phyloP scores from a whole-genome alignment of 805 yeast genomes.

The Candida schatavii region DNA sequence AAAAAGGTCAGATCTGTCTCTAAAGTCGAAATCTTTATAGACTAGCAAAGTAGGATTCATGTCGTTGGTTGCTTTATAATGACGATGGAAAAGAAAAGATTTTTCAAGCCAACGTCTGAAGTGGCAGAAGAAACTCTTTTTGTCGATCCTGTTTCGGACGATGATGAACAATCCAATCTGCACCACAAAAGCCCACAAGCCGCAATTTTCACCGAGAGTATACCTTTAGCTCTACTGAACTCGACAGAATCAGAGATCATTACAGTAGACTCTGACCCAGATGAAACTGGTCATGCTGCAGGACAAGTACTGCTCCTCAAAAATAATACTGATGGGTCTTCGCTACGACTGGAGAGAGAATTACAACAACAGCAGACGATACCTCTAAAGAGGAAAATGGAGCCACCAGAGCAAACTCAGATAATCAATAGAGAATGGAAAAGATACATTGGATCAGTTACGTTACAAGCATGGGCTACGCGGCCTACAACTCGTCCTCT shows the following conservation, averaged over 20 bases:
- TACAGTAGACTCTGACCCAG: background rate
- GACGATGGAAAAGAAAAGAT: constrained; percentile 2
- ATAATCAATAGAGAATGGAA: constrained; percentile 29
- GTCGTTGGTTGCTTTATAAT: too few relatives aligned
- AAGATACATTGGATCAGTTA: constrained; percentile 57
- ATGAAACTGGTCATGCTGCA: background rate
- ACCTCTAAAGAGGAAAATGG: background rate
- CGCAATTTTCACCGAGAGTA: too few relatives aligned
- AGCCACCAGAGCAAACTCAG: background rate
- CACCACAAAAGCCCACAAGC: too few relatives aligned
- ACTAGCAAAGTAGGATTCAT: too few relatives aligned
- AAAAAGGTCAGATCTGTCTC: too few relatives aligned
- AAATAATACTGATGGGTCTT: too few relatives aligned
- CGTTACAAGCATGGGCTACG: constrained; percentile 69
- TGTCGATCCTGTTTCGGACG: background rate
- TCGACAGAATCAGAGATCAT: background rate
- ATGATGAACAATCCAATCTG: background rate
- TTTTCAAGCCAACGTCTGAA: background rate
- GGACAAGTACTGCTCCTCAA: too few relatives aligned
- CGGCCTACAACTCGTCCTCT: constrained; percentile 54
- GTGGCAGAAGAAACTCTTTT: background rate
- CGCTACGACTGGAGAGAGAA: too few relatives aligned
- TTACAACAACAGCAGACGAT: background rate
- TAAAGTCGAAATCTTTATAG: too few relatives aligned
- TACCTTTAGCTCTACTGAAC: too few relatives aligned